A percentile compares a stretch with the other conserved stretches of the same genome.
Evolutionary conservation across 768 basidiomycete genomes (phyloP).

Genomic region (Pleurotus citrinopileatus): DNA sequence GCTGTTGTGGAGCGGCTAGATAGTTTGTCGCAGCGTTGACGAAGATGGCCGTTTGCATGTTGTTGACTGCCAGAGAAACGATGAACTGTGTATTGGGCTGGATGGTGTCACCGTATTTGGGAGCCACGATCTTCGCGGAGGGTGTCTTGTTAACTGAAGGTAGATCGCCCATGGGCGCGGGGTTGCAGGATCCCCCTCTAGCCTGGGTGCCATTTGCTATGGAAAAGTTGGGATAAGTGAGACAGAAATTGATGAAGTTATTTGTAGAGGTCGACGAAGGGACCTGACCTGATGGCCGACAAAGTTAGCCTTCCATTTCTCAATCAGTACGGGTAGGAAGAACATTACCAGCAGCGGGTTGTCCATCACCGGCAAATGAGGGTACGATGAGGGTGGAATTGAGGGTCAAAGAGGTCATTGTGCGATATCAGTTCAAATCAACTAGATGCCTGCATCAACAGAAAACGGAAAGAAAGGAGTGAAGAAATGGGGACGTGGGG

Average conservation of each 20-base stretch:
- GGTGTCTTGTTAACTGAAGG: constrained; percentile 45
- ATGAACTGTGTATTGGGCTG: constrained; percentile 45
- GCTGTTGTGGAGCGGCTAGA: constrained; percentile 55
- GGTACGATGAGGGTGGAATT: constrained; percentile 1
- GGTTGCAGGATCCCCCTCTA: constrained; percentile 55
- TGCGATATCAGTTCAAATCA: not conserved
- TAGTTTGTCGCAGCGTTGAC: constrained; percentile 52
- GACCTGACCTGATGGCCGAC: constrained; percentile 42
- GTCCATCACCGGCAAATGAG: not conserved
- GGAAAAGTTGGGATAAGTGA: constrained; percentile 38
- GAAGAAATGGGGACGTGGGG: not conserved
- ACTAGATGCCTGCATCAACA: constrained; percentile 5
- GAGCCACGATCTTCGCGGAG: constrained; percentile 43
- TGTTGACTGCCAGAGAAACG: constrained; percentile 42
- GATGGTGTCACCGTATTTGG: constrained; percentile 41
- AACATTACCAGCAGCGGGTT: not conserved
- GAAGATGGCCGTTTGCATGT: constrained; percentile 50
- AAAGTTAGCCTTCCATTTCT: not conserved
- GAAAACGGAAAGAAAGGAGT: not conserved
- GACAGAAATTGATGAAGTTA: constrained; percentile 62
- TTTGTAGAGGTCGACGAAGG: constrained; percentile 52
- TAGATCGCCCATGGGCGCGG: constrained; percentile 55
- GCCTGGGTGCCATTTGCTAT: constrained; percentile 56
- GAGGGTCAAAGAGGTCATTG: constrained; percentile 1
- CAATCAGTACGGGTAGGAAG: not conserved